A percentile compares a stretch with the other conserved stretches of the same genome.
Evolutionary conservation across 2,329 filamentous ascomycete genomes (phyloP).

Genomic region (Diplodia intermedia): DNA sequence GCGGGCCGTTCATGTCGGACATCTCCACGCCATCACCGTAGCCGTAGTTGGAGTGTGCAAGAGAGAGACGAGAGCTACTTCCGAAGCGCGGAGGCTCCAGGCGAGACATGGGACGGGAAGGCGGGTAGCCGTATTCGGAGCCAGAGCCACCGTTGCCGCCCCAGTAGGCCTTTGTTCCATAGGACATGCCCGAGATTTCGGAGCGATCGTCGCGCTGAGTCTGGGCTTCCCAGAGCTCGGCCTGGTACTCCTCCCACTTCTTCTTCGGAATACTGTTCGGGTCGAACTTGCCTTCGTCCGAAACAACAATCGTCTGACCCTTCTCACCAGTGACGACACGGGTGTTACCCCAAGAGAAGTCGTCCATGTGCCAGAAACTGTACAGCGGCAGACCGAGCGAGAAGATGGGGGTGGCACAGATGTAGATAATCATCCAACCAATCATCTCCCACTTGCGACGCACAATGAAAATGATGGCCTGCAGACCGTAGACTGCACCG

Average conservation of each 20-base stretch:
- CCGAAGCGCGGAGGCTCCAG: constrained; percentile 63
- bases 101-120: constrained; percentile 64
- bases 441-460: constrained; percentile 99
- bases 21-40: constrained; percentile 64
- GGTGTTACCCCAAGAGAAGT: constrained; percentile 99
- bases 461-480: constrained; percentile 95
- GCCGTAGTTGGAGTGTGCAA: constrained; percentile 65
- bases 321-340: constrained; percentile 94
- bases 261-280: constrained; percentile 91
- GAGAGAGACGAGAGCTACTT: constrained; percentile 54
- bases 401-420: constrained; percentile 90
- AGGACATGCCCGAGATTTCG: constrained; percentile 91
- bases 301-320: constrained; percentile 89
- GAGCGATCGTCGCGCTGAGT: constrained; percentile 83
- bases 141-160: constrained; percentile 42
- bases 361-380: constrained; percentile 99
- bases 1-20: constrained; percentile 58
- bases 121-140: constrained; percentile 68
- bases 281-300: constrained; percentile 98
- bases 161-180: constrained; percentile 76
- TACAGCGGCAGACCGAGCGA: constrained; percentile 89
- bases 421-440: constrained; percentile 98
- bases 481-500: constrained; percentile 94
- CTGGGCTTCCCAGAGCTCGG: constrained; percentile 95
- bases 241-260: constrained; percentile 99